A percentile compares a stretch with the other conserved stretches of the same genome.
Conservation (phyloP, 2,329 filamentous ascomycete genomes). For the Pyrenophora tritici-repentis region DNA sequence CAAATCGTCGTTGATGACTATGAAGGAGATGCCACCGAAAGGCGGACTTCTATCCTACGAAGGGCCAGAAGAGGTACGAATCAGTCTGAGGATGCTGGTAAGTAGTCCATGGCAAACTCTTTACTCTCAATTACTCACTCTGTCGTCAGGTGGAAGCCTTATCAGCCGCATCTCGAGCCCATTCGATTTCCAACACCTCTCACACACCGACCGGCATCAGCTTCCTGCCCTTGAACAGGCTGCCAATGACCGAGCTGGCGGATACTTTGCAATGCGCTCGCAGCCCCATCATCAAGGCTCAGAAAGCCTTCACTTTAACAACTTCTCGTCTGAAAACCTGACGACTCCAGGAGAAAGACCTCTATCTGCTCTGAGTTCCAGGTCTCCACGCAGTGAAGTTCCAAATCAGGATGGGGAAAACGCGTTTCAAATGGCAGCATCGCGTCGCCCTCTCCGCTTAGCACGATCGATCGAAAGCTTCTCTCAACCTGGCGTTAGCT, state of each 20-base stretch:
- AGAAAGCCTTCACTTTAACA: slow-evolving; percentile 51
- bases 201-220: slow-evolving; percentile 62
- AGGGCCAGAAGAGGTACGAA: slow-evolving; percentile 33
- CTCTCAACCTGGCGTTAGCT: slow-evolving; percentile 56
- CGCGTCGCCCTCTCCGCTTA: slow-evolving; percentile 30
- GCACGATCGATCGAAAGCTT: slow-evolving; percentile 57
- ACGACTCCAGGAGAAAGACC: slow-evolving; percentile 20
- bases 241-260: slow-evolving; percentile 46
- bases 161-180: slow-evolving; percentile 61
- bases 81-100: slow-evolving; percentile 32
- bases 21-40: slow-evolving; percentile 33
- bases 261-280: slow-evolving; percentile 60
- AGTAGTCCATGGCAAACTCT: slow-evolving; percentile 16
- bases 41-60: slow-evolving; percentile 41
- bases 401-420: slow-evolving; percentile 13
- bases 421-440: slow-evolving; percentile 13
- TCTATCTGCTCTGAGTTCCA: slow-evolving; percentile 20
- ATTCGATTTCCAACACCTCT: slow-evolving; percentile 68
- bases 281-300: slow-evolving; percentile 57
- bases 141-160: slow-evolving; percentile 26
- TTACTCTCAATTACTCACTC: slow-evolving; percentile 11
- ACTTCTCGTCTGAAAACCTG: slow-evolving; percentile 37
- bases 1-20: slow-evolving; percentile 24
- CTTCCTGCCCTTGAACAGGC: slow-evolving; percentile 58
- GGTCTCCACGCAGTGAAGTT: slow-evolving; percentile 33